phyloP scores from a whole-genome alignment of 768 basidiomycete genomes.

The Auricularia heimuer region DNA sequence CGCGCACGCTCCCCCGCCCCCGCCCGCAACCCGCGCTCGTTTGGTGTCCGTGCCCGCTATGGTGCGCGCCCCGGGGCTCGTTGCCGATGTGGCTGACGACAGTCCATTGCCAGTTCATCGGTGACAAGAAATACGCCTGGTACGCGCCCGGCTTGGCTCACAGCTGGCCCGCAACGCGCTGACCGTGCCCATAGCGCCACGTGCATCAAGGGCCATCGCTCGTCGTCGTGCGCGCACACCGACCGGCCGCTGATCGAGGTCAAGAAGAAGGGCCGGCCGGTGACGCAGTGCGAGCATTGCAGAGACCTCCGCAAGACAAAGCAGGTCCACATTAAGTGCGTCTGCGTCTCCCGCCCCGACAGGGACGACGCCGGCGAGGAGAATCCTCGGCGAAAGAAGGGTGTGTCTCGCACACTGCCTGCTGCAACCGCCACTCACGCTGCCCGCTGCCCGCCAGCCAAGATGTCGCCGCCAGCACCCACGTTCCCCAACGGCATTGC shows the following conservation, averaged over 20 bases:
- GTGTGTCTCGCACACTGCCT: conserved; percentile 32
- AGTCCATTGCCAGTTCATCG: conserved; percentile 31
- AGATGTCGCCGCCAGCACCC: conserved; percentile 57
- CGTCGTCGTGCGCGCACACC: conserved; percentile 77
- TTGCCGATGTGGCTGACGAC: background rate
- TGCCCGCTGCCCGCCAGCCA: conserved; percentile 44
- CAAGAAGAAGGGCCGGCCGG: conserved; percentile 86
- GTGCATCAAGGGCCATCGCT: conserved; percentile 92
- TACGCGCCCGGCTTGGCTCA: conserved; percentile 21
- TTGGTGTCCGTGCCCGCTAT: background rate
- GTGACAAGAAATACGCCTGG: conserved; percentile 81
- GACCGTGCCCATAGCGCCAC: conserved; percentile 50
- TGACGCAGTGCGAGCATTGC: conserved; percentile 83
- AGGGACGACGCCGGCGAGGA: conserved; percentile 10
- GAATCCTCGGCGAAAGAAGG: conserved; percentile 43
- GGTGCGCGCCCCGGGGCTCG: background rate
- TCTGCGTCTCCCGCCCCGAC: conserved; percentile 33
- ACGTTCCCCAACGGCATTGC: conserved; percentile 66
- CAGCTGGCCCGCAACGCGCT: conserved; percentile 4
- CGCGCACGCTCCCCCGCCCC: no score
- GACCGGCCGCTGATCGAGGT: conserved; percentile 88
- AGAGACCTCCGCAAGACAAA: conserved; percentile 72
- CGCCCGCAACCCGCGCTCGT: background rate
- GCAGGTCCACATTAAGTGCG: conserved; percentile 75
- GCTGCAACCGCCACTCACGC: conserved; percentile 31